These are phyloP conservation scores for Calocera viscosa DNA, from an alignment of 768 basidiomycete species.

Conservation along the genomic window DNA sequence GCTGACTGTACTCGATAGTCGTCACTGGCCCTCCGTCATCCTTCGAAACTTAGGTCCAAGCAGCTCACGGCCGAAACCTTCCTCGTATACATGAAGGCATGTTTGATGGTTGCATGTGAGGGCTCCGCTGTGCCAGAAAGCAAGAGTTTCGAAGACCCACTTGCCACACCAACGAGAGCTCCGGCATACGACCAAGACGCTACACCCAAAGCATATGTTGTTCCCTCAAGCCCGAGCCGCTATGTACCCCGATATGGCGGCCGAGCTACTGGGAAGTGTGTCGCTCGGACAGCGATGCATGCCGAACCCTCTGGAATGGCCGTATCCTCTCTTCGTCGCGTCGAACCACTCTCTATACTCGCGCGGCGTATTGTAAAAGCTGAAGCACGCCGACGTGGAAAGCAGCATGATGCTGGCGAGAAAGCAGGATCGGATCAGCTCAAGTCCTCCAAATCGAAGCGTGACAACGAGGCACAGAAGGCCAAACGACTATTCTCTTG, in stretches of 20 bases:
- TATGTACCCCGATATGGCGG: neutral
- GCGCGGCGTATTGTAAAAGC: neutral
- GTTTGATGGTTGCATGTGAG: neutral
- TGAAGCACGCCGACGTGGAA: neutral
- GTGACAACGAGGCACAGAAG: neutral
- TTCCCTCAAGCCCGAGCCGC: neutral
- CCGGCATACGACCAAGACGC: neutral
- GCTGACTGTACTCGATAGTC: neutral
- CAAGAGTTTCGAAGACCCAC: neutral
- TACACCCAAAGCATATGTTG: neutral
- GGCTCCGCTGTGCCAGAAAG: neutral
- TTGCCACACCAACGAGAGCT: neutral
- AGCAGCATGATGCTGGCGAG: neutral
- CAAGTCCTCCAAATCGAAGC: neutral
- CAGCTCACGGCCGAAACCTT: neutral
- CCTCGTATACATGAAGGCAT: neutral
- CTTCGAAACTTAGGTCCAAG: neutral
- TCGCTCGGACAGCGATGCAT: neutral
- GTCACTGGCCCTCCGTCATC: neutral
- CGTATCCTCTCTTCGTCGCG: neutral
- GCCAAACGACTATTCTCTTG: neutral
- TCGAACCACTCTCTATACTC: neutral
- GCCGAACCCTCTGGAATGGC: neutral
- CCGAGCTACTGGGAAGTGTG: neutral
- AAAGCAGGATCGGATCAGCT: neutral